phyloP scores from a whole-genome alignment of 2,329 filamentous ascomycete species.

The Microsporum ferrugineum region DNA sequence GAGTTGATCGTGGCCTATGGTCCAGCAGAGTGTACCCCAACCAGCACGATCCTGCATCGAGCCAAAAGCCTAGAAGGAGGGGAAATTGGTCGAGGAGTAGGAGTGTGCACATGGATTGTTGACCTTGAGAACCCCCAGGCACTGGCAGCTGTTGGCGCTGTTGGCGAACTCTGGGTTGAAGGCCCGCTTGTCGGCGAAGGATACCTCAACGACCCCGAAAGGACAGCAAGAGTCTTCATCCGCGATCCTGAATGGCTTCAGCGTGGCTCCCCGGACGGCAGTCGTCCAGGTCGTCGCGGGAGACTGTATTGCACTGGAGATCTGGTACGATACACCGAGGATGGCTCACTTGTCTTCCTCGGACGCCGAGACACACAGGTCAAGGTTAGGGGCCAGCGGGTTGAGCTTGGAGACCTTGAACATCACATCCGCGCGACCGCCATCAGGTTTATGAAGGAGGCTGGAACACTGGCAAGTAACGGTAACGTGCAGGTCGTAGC shows the following conservation, averaged over 20 bases:
- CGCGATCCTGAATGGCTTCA: constrained; percentile 3
- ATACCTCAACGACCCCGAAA: constrained; percentile 22
- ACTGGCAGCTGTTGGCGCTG: constrained; percentile 24
- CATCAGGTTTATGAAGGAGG: constrained; percentile 10
- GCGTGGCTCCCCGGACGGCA: not conserved
- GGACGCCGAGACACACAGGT: constrained; percentile 46
- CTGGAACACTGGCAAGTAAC: not conserved
- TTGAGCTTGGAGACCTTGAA: constrained; percentile 70
- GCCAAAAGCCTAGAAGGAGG: constrained; percentile 28
- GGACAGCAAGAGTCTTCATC: constrained; percentile 15
- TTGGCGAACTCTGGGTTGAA: constrained; percentile 32
- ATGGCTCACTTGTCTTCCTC: constrained; percentile 14
- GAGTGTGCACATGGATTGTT: constrained; percentile 17
- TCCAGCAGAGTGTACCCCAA: constrained; percentile 22
- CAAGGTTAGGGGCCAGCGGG: constrained; percentile 70
- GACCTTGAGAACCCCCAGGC: constrained; percentile 14
- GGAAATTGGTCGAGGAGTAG: constrained; percentile 18
- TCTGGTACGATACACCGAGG: constrained; percentile 14
- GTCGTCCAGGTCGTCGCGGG: constrained; percentile 14
- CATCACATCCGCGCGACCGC: constrained; percentile 23
- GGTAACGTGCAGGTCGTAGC: not conserved
- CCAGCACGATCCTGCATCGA: constrained; percentile 28
- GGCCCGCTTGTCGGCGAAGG: constrained; percentile 28
- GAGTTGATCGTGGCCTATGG: constrained; percentile 30
- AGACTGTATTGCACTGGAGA: constrained; percentile 19